Conservation (phyloP, 345 rosid genomes). For the Eucalyptus decipiens region DNA sequence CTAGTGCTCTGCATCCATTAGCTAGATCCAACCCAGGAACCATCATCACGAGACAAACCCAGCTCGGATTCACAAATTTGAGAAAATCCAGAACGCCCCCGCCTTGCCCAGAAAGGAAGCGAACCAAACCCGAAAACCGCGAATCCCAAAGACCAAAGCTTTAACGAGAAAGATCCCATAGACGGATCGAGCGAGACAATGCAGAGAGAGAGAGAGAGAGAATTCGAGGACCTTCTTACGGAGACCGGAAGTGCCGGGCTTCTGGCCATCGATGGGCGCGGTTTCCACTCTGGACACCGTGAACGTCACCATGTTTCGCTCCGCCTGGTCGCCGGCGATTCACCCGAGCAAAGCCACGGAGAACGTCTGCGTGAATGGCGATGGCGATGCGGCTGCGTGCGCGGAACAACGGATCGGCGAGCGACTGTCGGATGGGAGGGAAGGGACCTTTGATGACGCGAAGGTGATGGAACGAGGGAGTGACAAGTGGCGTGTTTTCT, state of each 20-base stretch:
- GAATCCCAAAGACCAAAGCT: neutral
- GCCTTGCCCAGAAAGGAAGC: neutral
- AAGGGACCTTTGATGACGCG: neutral
- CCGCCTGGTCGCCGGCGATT: neutral
- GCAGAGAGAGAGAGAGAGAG: neutral
- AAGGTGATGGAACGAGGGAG: neutral
- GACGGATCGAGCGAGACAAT: neutral
- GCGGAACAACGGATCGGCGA: neutral
- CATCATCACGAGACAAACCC: neutral
- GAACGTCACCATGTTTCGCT: slow-evolving; percentile 42
- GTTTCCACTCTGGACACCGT: slow-evolving; percentile 47
- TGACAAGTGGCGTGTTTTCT: neutral
- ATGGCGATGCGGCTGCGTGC: neutral
- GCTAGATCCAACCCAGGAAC: neutral
- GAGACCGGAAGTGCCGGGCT: slow-evolving; percentile 98
- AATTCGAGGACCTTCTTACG: slow-evolving; percentile 75
- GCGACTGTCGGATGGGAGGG: neutral
- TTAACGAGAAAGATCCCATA: neutral
- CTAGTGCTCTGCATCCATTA: neutral
- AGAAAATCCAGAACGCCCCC: neutral
- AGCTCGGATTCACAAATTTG: neutral
- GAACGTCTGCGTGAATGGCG: neutral
- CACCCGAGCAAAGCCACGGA: neutral
- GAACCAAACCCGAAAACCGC: neutral
- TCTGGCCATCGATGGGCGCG: slow-evolving; percentile 81